These are phyloP conservation scores for Aspergillus mulundensis DNA, from an alignment of 495 filamentous ascomycete genomes.

Conservation along the genomic window DNA sequence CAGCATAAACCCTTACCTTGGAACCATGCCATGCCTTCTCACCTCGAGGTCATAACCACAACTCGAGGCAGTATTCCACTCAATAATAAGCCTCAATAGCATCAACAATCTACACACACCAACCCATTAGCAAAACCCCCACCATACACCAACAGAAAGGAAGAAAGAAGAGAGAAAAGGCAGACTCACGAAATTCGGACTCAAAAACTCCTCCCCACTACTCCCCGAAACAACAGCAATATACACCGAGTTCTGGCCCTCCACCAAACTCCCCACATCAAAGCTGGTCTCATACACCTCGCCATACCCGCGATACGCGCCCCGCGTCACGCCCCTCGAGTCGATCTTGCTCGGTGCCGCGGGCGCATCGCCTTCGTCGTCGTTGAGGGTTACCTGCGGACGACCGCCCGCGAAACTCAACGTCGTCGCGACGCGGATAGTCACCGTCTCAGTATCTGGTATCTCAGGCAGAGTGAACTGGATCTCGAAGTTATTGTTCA, in stretches of 20 bases:
- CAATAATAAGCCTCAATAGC: neutral
- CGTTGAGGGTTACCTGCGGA: constrained; percentile 7
- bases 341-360: neutral
- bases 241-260: neutral
- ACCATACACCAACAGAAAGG: neutral
- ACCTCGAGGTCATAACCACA: too few species aligned
- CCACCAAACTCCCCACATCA: neutral
- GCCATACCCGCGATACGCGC: constrained; percentile 9
- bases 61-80: too few species aligned
- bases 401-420: constrained; percentile 3
- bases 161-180: neutral
- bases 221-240: constrained; percentile 6
- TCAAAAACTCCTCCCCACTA: constrained; percentile 5
- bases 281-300: constrained; percentile 6
- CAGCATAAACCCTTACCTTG: too few species aligned
- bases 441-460: neutral
- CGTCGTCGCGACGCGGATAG: constrained; percentile 7
- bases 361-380: neutral
- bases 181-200: constrained; percentile 3
- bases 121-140: neutral
- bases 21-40: too few species aligned
- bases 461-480: constrained; percentile 1
- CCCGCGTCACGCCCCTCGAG: constrained; percentile 3
- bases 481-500: constrained; percentile 7
- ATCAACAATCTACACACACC: neutral